Evolutionary conservation across 2,329 filamentous ascomycete species (phyloP), one percentile per base, ranked within the genome.

Genomic region (Botryotinia calthae): DNA sequence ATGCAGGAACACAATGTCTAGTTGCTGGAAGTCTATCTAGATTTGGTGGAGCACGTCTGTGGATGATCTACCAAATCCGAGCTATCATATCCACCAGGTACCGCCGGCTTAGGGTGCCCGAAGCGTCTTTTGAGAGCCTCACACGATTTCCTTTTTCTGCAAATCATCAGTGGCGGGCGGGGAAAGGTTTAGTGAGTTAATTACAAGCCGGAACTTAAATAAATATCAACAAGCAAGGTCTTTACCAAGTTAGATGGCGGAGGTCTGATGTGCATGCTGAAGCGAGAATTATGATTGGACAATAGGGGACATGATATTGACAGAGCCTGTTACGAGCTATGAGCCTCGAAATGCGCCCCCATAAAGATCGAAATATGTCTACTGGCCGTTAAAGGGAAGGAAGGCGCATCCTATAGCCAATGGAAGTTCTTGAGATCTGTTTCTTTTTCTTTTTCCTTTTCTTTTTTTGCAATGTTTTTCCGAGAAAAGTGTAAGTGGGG

Each of bases 51-150:
- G 62, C 63, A 61, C 22, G 34, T 46, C 37, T 37, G 68, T 61
- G 56, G 40, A 48, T 74, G 62, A 72, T 72, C 70, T 51, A 48
- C 73, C 54, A 59, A 70, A 74, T 68, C 28, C 72, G 73, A 74
- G 40, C 25, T 56, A 69, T 74, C 73, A 72, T 48, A 63, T 68
- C n/a, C 40, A 59, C 70, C 73, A 74, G 70, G 70, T 70, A 72
- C 73, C 63, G 54, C 63, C 70, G 48, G 48, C 28, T 37, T 28
- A 59, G 28, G 42, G 48, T 65, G 72, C 58, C 72, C 64, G 70
- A 68, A 71, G 46, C 34, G 62, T 48, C 68, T 25, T 40, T 62
- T 3, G 42, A 69, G 64, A 72, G 73, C 73, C 70, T 72, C 70
- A 67, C 69, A 73, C 51, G 42, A 42, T 68, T 68, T 67, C 31